These are phyloP conservation scores for Pythium rishiriense DNA, from an alignment of 352 stramenopile species.

Conservation along the genomic window DNA sequence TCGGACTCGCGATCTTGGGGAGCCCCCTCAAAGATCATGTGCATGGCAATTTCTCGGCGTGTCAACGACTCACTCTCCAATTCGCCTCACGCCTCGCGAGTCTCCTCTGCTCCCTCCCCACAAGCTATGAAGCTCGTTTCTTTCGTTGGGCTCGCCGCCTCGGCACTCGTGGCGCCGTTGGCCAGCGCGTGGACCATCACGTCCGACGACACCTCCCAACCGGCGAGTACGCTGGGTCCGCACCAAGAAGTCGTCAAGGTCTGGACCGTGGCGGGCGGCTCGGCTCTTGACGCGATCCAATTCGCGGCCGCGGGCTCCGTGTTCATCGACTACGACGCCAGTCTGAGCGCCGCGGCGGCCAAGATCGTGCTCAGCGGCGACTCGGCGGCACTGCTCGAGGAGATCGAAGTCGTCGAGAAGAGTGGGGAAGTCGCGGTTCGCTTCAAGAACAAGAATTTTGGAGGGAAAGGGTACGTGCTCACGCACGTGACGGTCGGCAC, in stretches of 20 bases:
- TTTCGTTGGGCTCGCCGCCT: background rate
- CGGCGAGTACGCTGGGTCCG: conserved; percentile 5
- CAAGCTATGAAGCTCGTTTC: conserved; percentile 26
- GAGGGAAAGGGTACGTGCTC: conserved; percentile 46
- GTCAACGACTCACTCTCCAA: conserved; percentile 26
- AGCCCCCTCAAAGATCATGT: too few species aligned
- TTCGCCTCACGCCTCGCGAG: conserved; percentile 1
- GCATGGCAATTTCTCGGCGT: too few species aligned
- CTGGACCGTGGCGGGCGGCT: conserved; percentile 17
- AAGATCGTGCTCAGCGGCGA: conserved; percentile 58
- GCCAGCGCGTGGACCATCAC: conserved; percentile 24
- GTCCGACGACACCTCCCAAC: conserved; percentile 9
- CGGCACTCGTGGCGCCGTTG: background rate
- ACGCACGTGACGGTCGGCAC: conserved; percentile 49
- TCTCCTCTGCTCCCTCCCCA: background rate
- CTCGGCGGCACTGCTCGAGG: conserved; percentile 45
- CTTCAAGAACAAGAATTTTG: conserved; percentile 53
- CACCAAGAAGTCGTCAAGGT: conserved; percentile 25
- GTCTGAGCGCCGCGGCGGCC: conserved; percentile 12
- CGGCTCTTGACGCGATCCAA: conserved; percentile 8
- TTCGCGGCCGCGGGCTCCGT: conserved; percentile 15
- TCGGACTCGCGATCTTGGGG: too few species aligned
- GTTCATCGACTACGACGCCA: conserved; percentile 23
- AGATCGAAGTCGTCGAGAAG: conserved; percentile 42
- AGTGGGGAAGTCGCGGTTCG: conserved; percentile 46